Base-by-base conservation (phyloP, 352 stramenopile genomes). In the Peronosclerospora sorghi region DNA sequence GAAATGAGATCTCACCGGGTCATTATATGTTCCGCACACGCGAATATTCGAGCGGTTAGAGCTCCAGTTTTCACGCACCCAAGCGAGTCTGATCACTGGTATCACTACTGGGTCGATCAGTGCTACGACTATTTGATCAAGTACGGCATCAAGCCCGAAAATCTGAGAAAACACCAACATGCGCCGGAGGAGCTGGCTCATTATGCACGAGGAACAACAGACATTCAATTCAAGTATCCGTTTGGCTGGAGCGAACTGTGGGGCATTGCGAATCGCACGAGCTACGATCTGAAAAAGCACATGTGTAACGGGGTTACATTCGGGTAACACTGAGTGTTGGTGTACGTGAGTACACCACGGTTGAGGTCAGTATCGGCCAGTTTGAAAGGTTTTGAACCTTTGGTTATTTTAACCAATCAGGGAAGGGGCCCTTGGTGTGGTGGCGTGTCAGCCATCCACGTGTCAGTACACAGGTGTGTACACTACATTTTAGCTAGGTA, bases 21-120 rank as follows among this genome's bases (percentile, higher is more conserved):
- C 96, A 98, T 48, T 98, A 98, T 54, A 74, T 99, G 41, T 98
- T 98, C 57, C 89, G 95, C 41, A 96, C 75, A 41, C 76, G 94
- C 24, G 95, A 99, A n/a, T n/a, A 73, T 99, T 99, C 57, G 94
- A 98, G 67, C 95, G 98, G 72, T 91, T 98, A 36, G 95, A 99
- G 64, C 78, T 89, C 15, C 70, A 87, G 59, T 90, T 81, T 90
- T 90, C 51, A 87, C 72, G 42, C 62, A 77, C 45, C 75, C 75
- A 39, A 36, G 62, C 28, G 77, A 90, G 26, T 86, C 73, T n/a
- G 74, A 87, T 48, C 48, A 73, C 35, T 85, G 71, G 68, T 87
- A 77, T 38, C 32, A 81, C 18, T 82, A 96, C 56, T 99, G 95
- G 95, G 86, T 98, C 43, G 62, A 92, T 17, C 71, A 91, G 46